Conservation (phyloP, 495 filamentous ascomycete genomes). For the Talaromyces borbonicus region DNA sequence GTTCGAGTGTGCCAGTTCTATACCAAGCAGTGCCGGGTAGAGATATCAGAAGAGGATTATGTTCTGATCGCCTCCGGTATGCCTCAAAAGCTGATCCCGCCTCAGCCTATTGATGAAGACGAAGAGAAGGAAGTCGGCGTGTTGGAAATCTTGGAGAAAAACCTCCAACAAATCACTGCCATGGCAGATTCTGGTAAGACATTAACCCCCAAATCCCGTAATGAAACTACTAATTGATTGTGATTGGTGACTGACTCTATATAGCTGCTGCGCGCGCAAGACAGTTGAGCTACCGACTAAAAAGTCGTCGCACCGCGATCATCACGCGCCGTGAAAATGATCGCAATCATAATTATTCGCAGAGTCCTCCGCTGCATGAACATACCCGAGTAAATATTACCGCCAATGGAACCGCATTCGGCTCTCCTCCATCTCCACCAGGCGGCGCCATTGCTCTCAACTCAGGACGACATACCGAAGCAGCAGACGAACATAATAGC, state of each 20-base stretch:
- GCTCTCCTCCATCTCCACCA: slow-evolving; percentile 31
- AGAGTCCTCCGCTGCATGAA: slow-evolving; percentile 21
- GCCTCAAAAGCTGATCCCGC: slow-evolving; percentile 74
- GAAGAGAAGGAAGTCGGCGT: slow-evolving; percentile 78
- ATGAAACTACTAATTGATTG: neutral
- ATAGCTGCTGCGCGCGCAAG: slow-evolving; percentile 67
- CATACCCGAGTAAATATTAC: slow-evolving; percentile 14
- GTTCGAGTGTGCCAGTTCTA: slow-evolving; percentile 68
- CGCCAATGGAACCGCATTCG: slow-evolving; percentile 20
- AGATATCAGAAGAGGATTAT: slow-evolving; percentile 83
- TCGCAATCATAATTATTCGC: slow-evolving; percentile 24
- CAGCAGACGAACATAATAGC: slow-evolving; percentile 20
- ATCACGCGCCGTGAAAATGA: slow-evolving; percentile 47
- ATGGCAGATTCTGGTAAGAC: slow-evolving; percentile 68
- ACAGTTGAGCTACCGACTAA: slow-evolving; percentile 73
- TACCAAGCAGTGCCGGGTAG: slow-evolving; percentile 68
- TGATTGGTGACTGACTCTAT: slow-evolving; percentile 11
- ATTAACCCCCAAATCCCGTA: neutral
- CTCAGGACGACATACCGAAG: slow-evolving; percentile 22
- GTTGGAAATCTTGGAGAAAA: slow-evolving; percentile 71
- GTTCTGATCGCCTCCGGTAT: slow-evolving; percentile 70
- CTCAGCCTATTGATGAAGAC: slow-evolving; percentile 74
- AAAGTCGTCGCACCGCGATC: slow-evolving; percentile 64
- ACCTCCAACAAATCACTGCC: slow-evolving; percentile 62
- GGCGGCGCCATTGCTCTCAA: slow-evolving; percentile 54